phyloP scores from a whole-genome alignment of 805 yeast species.

The Teunomyces atbi region DNA sequence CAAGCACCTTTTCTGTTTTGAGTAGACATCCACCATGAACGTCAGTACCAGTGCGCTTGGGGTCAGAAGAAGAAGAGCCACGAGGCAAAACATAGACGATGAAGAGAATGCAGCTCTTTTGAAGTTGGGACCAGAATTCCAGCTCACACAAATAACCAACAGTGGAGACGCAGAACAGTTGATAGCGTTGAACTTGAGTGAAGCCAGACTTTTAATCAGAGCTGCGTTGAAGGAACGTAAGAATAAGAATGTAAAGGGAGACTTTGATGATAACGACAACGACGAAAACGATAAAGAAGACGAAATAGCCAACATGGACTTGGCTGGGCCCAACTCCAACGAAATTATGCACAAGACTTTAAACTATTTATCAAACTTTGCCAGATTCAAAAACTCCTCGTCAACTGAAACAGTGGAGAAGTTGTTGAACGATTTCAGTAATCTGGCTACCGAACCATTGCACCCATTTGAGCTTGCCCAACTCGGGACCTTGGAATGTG shows the following conservation, averaged over 20 bases:
- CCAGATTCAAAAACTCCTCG: constrained; percentile 88
- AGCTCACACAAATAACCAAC: constrained; percentile 73
- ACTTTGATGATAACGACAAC: constrained; percentile 23
- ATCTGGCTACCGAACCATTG: constrained; percentile 47
- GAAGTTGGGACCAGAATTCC: constrained; percentile 92
- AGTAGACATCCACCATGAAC: constrained; percentile 53
- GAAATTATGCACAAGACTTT: constrained; percentile 90
- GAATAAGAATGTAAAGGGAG: constrained; percentile 37
- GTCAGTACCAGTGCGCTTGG: constrained; percentile 87
- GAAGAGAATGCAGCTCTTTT: constrained; percentile 90
- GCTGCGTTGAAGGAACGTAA: constrained; percentile 75
- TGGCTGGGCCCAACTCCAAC: constrained; percentile 71
- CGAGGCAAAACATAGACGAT: constrained; percentile 62
- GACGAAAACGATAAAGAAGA: constrained; percentile 43
- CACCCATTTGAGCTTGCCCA: constrained; percentile 98
- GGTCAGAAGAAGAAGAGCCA: constrained; percentile 69
- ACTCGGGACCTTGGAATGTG: constrained; percentile 85
- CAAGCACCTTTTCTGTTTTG: not conserved
- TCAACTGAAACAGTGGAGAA: constrained; percentile 93
- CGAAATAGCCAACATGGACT: constrained; percentile 44
- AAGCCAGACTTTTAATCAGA: constrained; percentile 84
- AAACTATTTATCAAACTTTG: constrained; percentile 79
- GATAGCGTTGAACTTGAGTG: constrained; percentile 83
- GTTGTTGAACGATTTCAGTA: constrained; percentile 67
- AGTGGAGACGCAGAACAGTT: constrained; percentile 75